These are phyloP conservation scores for Mycosphaerella arachidis DNA, from an alignment of 2,329 filamentous ascomycete genomes.

Conservation along the genomic window DNA sequence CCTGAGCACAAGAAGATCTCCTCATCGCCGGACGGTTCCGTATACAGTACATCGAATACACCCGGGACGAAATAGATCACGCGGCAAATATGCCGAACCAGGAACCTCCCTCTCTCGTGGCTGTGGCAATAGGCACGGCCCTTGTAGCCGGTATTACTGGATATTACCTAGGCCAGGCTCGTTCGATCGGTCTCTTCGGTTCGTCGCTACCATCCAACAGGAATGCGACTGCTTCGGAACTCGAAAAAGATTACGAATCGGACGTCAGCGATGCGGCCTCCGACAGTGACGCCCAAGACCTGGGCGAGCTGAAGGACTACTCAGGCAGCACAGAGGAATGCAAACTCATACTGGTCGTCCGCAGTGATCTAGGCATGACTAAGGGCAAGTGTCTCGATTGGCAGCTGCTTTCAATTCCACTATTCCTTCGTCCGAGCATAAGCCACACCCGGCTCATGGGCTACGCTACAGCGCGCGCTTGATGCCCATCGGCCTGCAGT, in stretches of 20 bases:
- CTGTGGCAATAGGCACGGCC: conserved; percentile 67
- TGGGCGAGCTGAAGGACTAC: conserved; percentile 46
- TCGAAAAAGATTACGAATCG: conserved; percentile 32
- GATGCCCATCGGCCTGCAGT: conserved; percentile 33
- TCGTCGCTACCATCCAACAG: conserved; percentile 36
- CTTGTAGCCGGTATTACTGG: conserved; percentile 70
- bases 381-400: conserved; percentile 60
- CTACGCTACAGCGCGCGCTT: background rate
- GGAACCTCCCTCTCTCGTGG: conserved; percentile 48
- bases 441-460: background rate
- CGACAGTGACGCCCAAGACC: conserved; percentile 35
- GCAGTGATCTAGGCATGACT: conserved; percentile 94
- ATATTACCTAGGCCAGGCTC: conserved; percentile 65
- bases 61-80: background rate
- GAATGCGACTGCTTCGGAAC: conserved; percentile 18
- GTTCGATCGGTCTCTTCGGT: conserved; percentile 69
- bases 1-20: background rate
- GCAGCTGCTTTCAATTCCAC: conserved; percentile 1
- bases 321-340: conserved; percentile 67
- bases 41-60: background rate
- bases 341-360: conserved; percentile 86
- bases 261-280: conserved; percentile 32
- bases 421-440: background rate
- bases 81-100: background rate
- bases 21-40: background rate